Evolutionary conservation across 2,329 filamentous ascomycete species (phyloP).

Genomic region (Clarireedia monteithiana): DNA sequence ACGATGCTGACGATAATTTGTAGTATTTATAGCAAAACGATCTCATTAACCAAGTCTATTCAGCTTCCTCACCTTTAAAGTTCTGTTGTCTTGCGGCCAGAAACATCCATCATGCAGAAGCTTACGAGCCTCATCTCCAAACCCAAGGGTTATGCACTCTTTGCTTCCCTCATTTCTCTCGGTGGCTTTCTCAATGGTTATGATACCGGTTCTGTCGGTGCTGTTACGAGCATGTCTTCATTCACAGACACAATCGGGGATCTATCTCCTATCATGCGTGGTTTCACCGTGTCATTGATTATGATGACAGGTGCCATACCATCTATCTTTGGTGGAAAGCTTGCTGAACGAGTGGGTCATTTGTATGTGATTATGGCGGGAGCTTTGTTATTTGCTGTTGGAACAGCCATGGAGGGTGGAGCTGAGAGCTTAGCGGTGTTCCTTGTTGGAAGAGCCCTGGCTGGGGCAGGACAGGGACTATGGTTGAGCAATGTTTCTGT

Average conservation of each 20-base stretch:
- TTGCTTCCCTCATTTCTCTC: slow-evolving; percentile 2
- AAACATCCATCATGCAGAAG: not conserved
- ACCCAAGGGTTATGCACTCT: slow-evolving; percentile 33
- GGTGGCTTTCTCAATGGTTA: slow-evolving; percentile 10
- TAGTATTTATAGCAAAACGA: too few relatives aligned
- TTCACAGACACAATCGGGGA: slow-evolving; percentile 37
- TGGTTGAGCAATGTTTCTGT: slow-evolving; percentile 45
- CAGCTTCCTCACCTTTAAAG: not conserved
- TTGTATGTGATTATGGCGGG: not conserved
- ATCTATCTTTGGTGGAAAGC: slow-evolving; percentile 45
- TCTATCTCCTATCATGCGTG: slow-evolving; percentile 42
- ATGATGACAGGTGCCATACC: slow-evolving; percentile 48
- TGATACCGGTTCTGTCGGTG: slow-evolving; percentile 42
- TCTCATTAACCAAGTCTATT: not conserved
- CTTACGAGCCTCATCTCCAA: not conserved
- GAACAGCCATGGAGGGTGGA: slow-evolving; percentile 18
- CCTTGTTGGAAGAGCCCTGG: slow-evolving; percentile 43
- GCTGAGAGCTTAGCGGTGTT: slow-evolving; percentile 41
- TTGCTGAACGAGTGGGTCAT: slow-evolving; percentile 38
- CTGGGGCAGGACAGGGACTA: slow-evolving; percentile 47
- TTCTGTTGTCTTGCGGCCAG: not conserved
- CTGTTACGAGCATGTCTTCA: slow-evolving; percentile 39
- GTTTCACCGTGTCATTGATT: slow-evolving; percentile 50
- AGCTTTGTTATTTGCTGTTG: not conserved
- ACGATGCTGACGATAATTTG: too few relatives aligned